Percentiles rank a stretch among this genome's conserved stretches.
Conservation (phyloP, 1,284 basidiomycete species). For the Fomitopsis betulina region DNA sequence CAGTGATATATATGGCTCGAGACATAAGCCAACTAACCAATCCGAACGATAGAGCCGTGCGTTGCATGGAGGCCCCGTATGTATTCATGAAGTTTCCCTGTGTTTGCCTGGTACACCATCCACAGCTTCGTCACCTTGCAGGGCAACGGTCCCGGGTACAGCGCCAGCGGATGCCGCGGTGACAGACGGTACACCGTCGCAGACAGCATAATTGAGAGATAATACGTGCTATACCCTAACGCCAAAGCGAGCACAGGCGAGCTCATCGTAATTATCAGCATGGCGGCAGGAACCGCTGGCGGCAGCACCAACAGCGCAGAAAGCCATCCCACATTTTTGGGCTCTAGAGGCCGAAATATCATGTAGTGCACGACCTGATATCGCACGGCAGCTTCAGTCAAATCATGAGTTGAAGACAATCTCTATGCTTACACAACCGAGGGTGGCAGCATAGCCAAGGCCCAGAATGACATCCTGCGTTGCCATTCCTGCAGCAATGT, state of each 20-base stretch:
- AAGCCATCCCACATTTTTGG: conserved; percentile 5
- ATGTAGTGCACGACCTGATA: background rate
- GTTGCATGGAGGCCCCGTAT: conserved; percentile 19
- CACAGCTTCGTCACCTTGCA: conserved; percentile 21
- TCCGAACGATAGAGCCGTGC: conserved; percentile 29
- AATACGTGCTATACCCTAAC: conserved; percentile 5
- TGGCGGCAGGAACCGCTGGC: conserved; percentile 4
- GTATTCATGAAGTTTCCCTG: conserved; percentile 23
- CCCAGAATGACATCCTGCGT: no score
- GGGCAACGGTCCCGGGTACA: conserved; percentile 25
- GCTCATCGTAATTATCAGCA: background rate
- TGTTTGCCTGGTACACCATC: conserved; percentile 14
- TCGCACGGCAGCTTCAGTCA: background rate
- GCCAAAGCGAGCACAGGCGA: background rate
- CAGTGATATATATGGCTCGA: background rate
- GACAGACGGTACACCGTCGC: conserved; percentile 26
- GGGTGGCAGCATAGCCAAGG: background rate
- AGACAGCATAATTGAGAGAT: conserved; percentile 12
- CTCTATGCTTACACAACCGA: background rate
- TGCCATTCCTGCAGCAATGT: no score
- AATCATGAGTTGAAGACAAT: background rate
- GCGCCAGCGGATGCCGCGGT: conserved; percentile 26
- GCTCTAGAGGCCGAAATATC: conserved; percentile 16
- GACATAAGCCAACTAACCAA: conserved; percentile 14
- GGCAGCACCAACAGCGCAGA: conserved; percentile 6